phyloP scores from a whole-genome alignment of 179 eudicot species.

The Gypsophila paniculata region DNA sequence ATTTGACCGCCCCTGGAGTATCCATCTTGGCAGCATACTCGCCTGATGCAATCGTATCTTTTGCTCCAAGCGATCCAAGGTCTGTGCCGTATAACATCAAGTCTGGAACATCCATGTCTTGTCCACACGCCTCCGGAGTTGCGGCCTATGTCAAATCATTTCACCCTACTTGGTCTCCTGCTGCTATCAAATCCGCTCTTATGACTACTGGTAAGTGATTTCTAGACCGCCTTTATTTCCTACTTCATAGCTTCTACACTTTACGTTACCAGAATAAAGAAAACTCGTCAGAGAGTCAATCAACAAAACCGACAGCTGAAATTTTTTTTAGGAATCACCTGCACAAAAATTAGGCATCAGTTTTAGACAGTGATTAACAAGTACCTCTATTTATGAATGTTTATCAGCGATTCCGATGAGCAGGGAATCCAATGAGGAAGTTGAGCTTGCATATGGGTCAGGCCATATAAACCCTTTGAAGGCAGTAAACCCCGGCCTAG shows the following conservation, averaged over 20 bases:
- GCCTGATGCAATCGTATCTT: background rate
- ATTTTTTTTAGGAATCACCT: too few species aligned
- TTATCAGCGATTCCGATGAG: conserved; percentile 30
- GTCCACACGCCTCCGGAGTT: conserved; percentile 14
- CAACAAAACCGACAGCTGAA: too few species aligned
- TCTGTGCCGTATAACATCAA: background rate
- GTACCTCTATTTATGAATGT: background rate
- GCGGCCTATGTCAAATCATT: conserved; percentile 13
- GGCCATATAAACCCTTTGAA: conserved; percentile 33
- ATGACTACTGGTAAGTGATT: conserved; percentile 8
- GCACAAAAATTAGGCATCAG: too few species aligned
- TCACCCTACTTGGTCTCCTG: conserved; percentile 14
- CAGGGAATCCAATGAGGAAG: conserved; percentile 16
- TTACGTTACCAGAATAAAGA: too few species aligned
- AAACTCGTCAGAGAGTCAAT: too few species aligned
- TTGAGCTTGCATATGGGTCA: conserved; percentile 38
- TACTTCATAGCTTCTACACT: too few species aligned
- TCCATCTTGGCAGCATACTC: conserved; percentile 18
- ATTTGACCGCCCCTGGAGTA: conserved; percentile 19
- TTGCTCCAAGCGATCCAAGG: background rate
- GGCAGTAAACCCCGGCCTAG: conserved; percentile 30
- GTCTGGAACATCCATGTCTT: conserved; percentile 5
- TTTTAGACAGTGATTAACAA: background rate
- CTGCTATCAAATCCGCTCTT: conserved; percentile 13
- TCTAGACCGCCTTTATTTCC: background rate